Base-by-base conservation (phyloP, 768 basidiomycete species). In the Psilocybe sp. region DNA sequence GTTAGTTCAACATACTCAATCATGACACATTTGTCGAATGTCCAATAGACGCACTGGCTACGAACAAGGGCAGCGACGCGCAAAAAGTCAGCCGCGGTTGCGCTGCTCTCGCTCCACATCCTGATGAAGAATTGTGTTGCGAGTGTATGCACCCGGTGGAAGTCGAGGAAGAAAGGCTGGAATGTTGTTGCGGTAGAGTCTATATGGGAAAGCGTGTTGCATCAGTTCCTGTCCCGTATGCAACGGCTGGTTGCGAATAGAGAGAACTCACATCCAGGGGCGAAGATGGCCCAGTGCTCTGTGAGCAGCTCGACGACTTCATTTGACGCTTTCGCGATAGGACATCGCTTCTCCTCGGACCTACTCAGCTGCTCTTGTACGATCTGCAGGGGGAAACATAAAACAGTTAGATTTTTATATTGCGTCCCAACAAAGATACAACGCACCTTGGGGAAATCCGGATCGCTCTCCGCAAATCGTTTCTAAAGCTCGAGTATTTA, bases 81-180 rank as follows among this genome's bases (percentile, higher is more conserved):
- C 33, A 78, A 74, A 55, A 93, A 92, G 67, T 96, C 93, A 15
- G 75, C 83, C 11, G 66, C 60, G 3, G 86, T 82, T 1, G 93
- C 88, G 11, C 86, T 85, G 59, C 88, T 89, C 64, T 96, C 93
- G 57, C 77, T 80, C 92, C 91, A 96, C 83, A 96, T 92, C 32
- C 90, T 80, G n/a, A 92, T 70, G 69, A 95, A 95, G 72, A 95
- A 94, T 40, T 81, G 80, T 3, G 85, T 82, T 5, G 88, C 87
- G n/a, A 93, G 70, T 9, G 78, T 72, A 65, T 97, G 93, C 4
- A 92, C 85, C 54, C 78, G 84, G 62, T 80, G 77, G 61, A 94
- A 90, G 57, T 89, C 89, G 55, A 95, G 76, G 69, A 95, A 89
- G 70, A 92, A 92, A 0, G 92, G 92, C 54, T 89, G 85, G 64